Base-by-base conservation (phyloP, 2,329 filamentous ascomycete genomes). In the Escovopsis sp. region DNA sequence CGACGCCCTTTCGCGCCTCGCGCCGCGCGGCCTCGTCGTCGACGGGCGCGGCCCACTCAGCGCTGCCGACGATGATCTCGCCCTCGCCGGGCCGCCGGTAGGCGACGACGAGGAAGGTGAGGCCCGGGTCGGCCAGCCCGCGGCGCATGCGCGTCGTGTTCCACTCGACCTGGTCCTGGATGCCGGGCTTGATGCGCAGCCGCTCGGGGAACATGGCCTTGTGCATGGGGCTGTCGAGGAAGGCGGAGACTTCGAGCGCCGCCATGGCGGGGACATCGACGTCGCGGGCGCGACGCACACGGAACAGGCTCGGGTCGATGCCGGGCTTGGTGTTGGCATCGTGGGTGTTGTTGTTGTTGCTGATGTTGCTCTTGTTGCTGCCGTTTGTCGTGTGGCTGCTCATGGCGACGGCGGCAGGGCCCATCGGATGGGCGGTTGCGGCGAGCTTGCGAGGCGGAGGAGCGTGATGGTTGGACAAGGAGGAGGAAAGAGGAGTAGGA, bases 81-180 rank as follows among this genome's bases (percentile, higher is more conserved):
- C 39, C 45, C 10, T 7, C 34, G 4, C 33, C 41, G 4, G 41
- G 33, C 15, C 38, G 28, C 2, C 28, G 28, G 3, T 36, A 35
- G 5, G 42, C 23, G 4, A 45, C 44, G 2, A 47, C 46, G 6
- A 46, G 28, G 18, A 43, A 42, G 36, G 41, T 41, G 6, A 39
- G 15, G 8, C 39, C 39, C 23, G 38, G 41, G 11, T 46, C 41
- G 7, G 34, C 32, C 3, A 46, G 15, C 5, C 41, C 41, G 3
- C 28, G 36, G n/a, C 39, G 38, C 43, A 46, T 43, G 10, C 46
- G 43, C 11, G 38, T 26, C 8, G 39, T 33, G 30, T 45, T 46
- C 43, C 44, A 47, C 15, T 47, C 46, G 1, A 47, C 36, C 36
- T 47, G 46, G 39, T 47, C 46, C 26, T 46, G 46, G 12, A 46